phyloP scores from a whole-genome alignment of 306 rosid species.

The Fragaria vesca region DNA sequence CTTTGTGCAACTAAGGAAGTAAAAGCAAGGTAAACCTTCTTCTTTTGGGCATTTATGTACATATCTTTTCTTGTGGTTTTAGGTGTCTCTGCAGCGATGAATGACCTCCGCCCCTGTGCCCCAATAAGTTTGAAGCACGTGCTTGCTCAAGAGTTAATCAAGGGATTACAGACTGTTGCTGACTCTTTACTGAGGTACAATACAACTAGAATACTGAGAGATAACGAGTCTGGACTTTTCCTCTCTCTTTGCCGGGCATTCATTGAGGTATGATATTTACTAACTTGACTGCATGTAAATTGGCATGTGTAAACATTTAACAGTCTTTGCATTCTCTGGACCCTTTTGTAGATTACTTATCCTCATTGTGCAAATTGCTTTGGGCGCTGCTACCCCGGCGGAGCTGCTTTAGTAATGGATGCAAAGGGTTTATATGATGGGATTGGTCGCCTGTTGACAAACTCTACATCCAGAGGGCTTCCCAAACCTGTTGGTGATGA shows the following conservation, averaged over 20 bases:
- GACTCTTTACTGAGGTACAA: constrained; percentile 80
- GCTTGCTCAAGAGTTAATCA: constrained; percentile 79
- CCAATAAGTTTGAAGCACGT: constrained; percentile 80
- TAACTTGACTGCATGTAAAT: constrained; percentile 1
- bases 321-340: constrained; percentile 17
- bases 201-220: constrained; percentile 75
- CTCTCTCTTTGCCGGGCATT: constrained; percentile 91
- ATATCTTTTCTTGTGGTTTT: constrained; percentile 40
- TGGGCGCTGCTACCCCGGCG: constrained; percentile 94
- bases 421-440: constrained; percentile 70
- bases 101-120: constrained; percentile 95
- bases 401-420: constrained; percentile 63
- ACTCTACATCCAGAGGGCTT: constrained; percentile 70
- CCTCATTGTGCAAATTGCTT: constrained; percentile 90
- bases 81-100: constrained; percentile 97
- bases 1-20: not conserved
- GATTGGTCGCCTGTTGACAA: constrained; percentile 59
- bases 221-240: constrained; percentile 89
- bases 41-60: not conserved
- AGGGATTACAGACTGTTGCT: constrained; percentile 78
- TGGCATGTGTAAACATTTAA: constrained; percentile 4
- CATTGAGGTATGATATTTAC: constrained; percentile 57
- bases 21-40: not conserved
- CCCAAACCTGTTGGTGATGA: constrained; percentile 53
- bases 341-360: constrained; percentile 61